Conservation (phyloP, 2,329 filamentous ascomycete genomes). For the Scolecobasidium constrictum region DNA sequence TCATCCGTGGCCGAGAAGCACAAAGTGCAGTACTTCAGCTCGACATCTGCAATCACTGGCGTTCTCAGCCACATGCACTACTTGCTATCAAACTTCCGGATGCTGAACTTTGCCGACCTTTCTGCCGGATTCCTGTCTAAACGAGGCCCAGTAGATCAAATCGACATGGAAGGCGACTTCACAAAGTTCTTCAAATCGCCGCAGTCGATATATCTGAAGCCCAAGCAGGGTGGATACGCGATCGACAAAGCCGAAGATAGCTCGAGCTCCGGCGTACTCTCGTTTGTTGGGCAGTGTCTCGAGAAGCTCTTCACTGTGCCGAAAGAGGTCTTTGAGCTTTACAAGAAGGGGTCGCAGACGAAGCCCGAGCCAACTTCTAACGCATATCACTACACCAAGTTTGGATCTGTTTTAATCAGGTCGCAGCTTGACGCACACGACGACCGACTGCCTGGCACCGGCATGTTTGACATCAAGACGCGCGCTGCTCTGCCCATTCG, state of each 20-base stretch:
- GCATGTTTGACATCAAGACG: conserved; percentile 95
- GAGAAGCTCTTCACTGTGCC: conserved; percentile 85
- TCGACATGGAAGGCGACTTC: conserved; percentile 48
- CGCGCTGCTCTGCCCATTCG: conserved; percentile 83
- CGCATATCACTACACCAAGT: conserved; percentile 74
- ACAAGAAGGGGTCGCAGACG: conserved; percentile 56
- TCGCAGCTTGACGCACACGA: conserved; percentile 92
- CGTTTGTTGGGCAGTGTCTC: conserved; percentile 89
- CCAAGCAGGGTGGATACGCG: conserved; percentile 66
- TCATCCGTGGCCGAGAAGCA: conserved; percentile 55
- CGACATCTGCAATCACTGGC: conserved; percentile 92
- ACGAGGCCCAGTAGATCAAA: conserved; percentile 35
- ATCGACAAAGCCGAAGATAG: conserved; percentile 89
- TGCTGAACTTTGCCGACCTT: conserved; percentile 53
- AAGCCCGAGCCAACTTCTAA: conserved; percentile 32
- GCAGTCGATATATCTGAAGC: conserved; percentile 65
- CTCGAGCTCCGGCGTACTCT: conserved; percentile 74
- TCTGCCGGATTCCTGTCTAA: conserved; percentile 50
- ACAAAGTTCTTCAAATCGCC: conserved; percentile 64
- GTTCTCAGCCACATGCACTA: conserved; percentile 87
- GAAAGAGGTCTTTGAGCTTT: conserved; percentile 76
- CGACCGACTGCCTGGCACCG: conserved; percentile 71
- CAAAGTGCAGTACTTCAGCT: conserved; percentile 60
- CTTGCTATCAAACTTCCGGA: conserved; percentile 74
- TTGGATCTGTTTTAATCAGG: conserved; percentile 84